phyloP scores from a whole-genome alignment of 345 rosid genomes.

The Litchi chinensis region DNA sequence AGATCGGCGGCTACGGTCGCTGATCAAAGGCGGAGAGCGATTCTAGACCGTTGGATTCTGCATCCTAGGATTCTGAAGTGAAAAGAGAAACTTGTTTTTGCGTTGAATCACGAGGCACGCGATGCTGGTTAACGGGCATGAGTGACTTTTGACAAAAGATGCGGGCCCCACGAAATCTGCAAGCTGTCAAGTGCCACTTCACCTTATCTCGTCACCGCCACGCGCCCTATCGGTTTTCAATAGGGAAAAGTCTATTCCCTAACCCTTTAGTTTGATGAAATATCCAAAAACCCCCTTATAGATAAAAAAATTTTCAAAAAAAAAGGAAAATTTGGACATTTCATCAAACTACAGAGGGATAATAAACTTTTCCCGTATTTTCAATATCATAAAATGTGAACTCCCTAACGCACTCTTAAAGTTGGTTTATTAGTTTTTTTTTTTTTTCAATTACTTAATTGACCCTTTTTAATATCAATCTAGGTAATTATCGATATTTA shows the following conservation, averaged over 20 bases:
- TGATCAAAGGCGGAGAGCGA: not conserved
- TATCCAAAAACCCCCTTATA: no score
- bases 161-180: constrained; percentile 34
- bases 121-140: constrained; percentile 23
- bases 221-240: constrained; percentile 7
- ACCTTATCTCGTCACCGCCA: constrained; percentile 20
- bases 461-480: no score
- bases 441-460: no score
- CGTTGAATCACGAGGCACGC: constrained; percentile 33
- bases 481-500: no score
- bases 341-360: no score
- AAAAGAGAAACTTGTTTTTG: not conserved
- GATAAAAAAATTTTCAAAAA: no score
- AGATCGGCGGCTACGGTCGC: no score
- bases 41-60: constrained; percentile 16
- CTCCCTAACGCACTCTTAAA: not conserved
- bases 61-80: constrained; percentile 30
- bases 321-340: no score
- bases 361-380: no score
- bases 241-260: no score
- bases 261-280: no score
- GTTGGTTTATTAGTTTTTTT: not conserved
- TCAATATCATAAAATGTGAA: not conserved
- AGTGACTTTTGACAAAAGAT: constrained; percentile 6
- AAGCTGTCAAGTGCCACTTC: constrained; percentile 30